Evolutionary conservation across 805 yeast species (phyloP), one percentile per base, ranked within the genome.

Genomic region (Myxozyma neotropica): DNA sequence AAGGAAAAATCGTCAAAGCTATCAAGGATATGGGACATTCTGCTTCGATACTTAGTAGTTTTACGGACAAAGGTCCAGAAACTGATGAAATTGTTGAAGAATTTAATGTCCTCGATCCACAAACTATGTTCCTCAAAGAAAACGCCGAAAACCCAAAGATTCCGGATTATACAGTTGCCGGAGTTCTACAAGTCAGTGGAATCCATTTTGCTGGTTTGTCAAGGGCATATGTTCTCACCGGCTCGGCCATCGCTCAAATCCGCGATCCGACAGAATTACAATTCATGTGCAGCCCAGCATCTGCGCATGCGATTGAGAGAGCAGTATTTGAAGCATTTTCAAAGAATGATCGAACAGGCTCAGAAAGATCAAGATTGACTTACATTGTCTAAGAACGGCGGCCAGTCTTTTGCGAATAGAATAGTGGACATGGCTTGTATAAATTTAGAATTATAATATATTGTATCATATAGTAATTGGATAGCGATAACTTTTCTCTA

Each of bases 201-300:
- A 42, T 65, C 12, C 46, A 63, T 40, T 55, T 65, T 8, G 55
- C 64, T 5, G 61, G 57, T 6, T 53, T 65, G 23, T 31, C 56
- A 13, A 36, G 65, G 24, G 42, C 65, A 2, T 65, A 54, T 19
- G 52, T 65, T 17, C 42, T 65, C n/a, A 61, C 63, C 23, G 21
- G 42, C 3, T 15, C 40, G 7, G 44, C 57, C 4, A 24, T 55
- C 29, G 29, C 44, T 12, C 42, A 58, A 17, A 26, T 57, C 24
- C n/a, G 23, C 17, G 65, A 59, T 38, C 44, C 26, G 13, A 36
- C 36, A 17, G 31, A 29, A 10, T 15, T 55, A 3, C 12, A 31
- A 35, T 50, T 44, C 7, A 23, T 49, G 26, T 43, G 44, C 8
- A 53, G 59, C 8, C 43, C 45, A 4, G 13, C 27, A 3, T 49